Percentiles rank a stretch among this genome's conserved stretches.
Conservation (phyloP, 2,329 filamentous ascomycete genomes). For the Aspergillus intermedius region DNA sequence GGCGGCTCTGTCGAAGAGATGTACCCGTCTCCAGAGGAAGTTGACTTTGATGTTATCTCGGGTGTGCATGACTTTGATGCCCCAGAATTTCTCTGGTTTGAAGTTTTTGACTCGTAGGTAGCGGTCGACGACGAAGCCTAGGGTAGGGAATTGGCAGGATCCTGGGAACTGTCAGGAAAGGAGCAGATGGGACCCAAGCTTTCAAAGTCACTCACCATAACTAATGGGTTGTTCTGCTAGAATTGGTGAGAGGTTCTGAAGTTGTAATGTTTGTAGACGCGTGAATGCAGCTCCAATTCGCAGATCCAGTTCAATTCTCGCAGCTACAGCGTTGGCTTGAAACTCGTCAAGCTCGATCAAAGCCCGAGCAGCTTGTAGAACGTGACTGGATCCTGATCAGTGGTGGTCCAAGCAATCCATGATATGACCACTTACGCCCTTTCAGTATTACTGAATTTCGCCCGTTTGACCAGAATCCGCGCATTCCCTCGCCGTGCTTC, state of each 20-base stretch:
- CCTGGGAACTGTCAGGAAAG: slow-evolving; percentile 39
- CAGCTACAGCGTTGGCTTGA: slow-evolving; percentile 79
- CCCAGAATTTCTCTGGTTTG: slow-evolving; percentile 86
- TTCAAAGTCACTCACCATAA: slow-evolving; percentile 56
- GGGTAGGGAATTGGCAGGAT: slow-evolving; percentile 92
- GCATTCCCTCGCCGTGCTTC: slow-evolving; percentile 70
- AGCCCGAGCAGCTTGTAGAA: slow-evolving; percentile 72
- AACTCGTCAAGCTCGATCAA: slow-evolving; percentile 74
- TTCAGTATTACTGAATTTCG: slow-evolving; percentile 93
- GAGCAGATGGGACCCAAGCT: background rate
- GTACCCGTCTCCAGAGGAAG: slow-evolving; percentile 75
- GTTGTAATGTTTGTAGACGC: slow-evolving; percentile 70
- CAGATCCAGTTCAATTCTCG: slow-evolving; percentile 86
- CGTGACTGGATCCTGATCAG: slow-evolving; percentile 54
- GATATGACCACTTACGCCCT: slow-evolving; percentile 56
- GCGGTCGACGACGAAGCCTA: slow-evolving; percentile 93
- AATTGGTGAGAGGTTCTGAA: slow-evolving; percentile 65
- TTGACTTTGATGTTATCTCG: slow-evolving; percentile 72
- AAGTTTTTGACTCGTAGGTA: slow-evolving; percentile 94
- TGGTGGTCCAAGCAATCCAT: background rate
- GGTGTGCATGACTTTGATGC: slow-evolving; percentile 74
- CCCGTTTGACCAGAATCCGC: slow-evolving; percentile 71
- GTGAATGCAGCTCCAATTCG: slow-evolving; percentile 91
- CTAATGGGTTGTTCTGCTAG: slow-evolving; percentile 64
- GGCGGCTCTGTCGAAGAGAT: slow-evolving; percentile 80